Evolutionary conservation across 2,329 filamentous ascomycete genomes (phyloP), one percentile per base, ranked within the genome.

Genomic region (Xylariaceae sp.): DNA sequence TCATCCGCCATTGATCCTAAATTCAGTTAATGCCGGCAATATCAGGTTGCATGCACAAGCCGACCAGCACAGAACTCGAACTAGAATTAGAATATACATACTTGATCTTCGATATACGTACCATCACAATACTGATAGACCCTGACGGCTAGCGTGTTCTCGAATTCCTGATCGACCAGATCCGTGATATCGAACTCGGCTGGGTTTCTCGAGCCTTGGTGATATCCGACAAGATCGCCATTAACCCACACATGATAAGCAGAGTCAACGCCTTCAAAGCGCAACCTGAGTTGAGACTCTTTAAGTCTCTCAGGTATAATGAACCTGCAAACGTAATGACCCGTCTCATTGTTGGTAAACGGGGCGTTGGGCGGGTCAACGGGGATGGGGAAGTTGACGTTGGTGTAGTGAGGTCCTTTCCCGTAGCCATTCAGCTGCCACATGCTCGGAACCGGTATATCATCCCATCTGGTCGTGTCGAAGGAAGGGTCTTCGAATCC

Each of bases 351-450:
- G 48, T 85, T 83, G 17, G 81, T 76, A 1, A 76, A 74, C 1
- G 83, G 78, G 15, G 82, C 78, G 67, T 82, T 74, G 0, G 85
- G 85, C 15, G 84, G 84, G 64, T 84, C 78, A 2, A 85, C 81
- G 0, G 86, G 85, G 68, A 87, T 87, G 0, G 86, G 87, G 62
- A 83, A 90, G 55, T 82, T 77, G 54, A 87, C 76, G 63, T 90
- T 90, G 8, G 87, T 89, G 67, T 63, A 90, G 53, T 88, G 85
- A 1, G 87, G 87, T 8, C 79, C 76, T 18, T 74, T 73, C 2
- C 87, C 87, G 64, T 83, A 84, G 11, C 86, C 87, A 66, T 88
- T 82, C 1, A 88, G 75, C 71, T 90, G 87, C 88, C 88, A 90
- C 75, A 86, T 84, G 11, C 85, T 84, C 0, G 87, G 88, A 0